Evolutionary conservation across 768 basidiomycete genomes (phyloP).

Genomic region (Trametes villosa): DNA sequence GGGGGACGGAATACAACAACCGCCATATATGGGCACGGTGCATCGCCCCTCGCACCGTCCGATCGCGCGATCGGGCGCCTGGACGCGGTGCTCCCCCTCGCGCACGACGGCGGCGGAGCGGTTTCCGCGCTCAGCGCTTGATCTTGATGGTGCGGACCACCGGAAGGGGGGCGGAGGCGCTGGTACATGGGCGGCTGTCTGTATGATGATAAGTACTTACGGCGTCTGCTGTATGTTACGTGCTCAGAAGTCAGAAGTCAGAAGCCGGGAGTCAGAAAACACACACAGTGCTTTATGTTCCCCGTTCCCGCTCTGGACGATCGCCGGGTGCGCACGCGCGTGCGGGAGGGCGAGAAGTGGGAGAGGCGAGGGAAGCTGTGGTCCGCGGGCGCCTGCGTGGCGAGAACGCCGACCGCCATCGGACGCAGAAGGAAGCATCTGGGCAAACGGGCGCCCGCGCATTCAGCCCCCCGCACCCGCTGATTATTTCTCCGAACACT

Average conservation of each 20-base stretch:
- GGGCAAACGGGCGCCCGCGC: background rate
- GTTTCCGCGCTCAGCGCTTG: background rate
- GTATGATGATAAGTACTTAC: too few relatives aligned
- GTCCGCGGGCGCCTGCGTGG: background rate
- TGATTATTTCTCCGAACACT: too few relatives aligned
- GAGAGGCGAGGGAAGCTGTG: background rate
- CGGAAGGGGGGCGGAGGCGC: too few relatives aligned
- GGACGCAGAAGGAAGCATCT: slow-evolving; percentile 11
- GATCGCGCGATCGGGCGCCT: slow-evolving; percentile 12
- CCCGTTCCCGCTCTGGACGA: too few relatives aligned
- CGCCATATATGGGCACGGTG: slow-evolving; percentile 11
- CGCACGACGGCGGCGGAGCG: background rate
- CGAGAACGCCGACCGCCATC: slow-evolving; percentile 14
- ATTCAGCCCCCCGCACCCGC: too few relatives aligned
- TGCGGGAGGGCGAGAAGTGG: background rate
- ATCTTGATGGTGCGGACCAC: too few relatives aligned
- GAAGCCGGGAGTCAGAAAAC: too few relatives aligned
- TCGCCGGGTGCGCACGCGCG: too few relatives aligned
- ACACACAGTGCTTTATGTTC: too few relatives aligned
- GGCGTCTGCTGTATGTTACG: too few relatives aligned
- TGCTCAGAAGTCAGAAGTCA: too few relatives aligned
- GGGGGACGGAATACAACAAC: background rate
- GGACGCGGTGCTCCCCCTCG: slow-evolving; percentile 7
- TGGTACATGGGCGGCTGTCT: too few relatives aligned
- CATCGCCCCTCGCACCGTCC: slow-evolving; percentile 6